phyloP scores from a whole-genome alignment of 495 filamentous ascomycete genomes.

The Collariella sp. region DNA sequence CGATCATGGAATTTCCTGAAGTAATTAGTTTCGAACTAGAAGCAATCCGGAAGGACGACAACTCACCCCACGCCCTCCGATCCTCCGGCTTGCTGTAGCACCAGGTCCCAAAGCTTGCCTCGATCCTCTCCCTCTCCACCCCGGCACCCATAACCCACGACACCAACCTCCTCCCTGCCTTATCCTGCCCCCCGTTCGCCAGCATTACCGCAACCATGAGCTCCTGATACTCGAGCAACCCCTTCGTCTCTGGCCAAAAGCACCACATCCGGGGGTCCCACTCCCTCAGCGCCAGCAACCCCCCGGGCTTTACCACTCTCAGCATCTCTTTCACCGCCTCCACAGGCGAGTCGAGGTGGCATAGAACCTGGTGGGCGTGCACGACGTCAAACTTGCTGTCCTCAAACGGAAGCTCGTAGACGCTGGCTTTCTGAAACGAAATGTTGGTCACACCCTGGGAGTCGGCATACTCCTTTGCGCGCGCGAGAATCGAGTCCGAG shows the following conservation, averaged over 20 bases:
- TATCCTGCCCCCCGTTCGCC: constrained; percentile 25
- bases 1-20: constrained; percentile 28
- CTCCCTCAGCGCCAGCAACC: constrained; percentile 37
- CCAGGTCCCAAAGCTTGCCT: constrained; percentile 30
- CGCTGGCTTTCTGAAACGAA: constrained; percentile 30
- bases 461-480: constrained; percentile 24
- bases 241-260: constrained; percentile 30
- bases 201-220: constrained; percentile 21
- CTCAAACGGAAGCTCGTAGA: constrained; percentile 33
- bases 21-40: constrained; percentile 8
- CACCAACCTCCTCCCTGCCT: constrained; percentile 32
- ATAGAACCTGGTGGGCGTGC: constrained; percentile 34
- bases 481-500: constrained; percentile 27
- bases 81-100: constrained; percentile 30
- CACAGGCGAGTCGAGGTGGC: constrained; percentile 30
- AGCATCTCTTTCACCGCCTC: constrained; percentile 37
- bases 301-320: constrained; percentile 34
- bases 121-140: constrained; percentile 28
- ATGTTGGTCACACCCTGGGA: constrained; percentile 23
- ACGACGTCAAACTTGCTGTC: constrained; percentile 38
- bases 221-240: constrained; percentile 28
- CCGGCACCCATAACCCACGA: constrained; percentile 38
- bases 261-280: constrained; percentile 31
- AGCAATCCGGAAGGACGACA: constrained; percentile 7
- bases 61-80: constrained; percentile 35